Base-by-base conservation (phyloP, 768 basidiomycete species). In the Terana coerulea region DNA sequence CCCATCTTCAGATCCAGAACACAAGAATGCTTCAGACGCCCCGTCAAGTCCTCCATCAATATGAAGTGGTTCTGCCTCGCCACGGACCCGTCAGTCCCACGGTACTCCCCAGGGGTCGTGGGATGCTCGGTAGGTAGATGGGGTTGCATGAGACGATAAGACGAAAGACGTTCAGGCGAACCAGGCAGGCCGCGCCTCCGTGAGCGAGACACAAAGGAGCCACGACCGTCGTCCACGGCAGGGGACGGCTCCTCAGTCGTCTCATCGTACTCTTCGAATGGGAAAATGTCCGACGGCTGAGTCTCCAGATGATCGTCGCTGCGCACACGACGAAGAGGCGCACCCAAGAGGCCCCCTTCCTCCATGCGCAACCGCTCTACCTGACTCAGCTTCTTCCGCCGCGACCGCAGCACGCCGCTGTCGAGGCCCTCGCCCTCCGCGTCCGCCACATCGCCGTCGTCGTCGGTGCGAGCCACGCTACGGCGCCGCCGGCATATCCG, bases 1-100 rank as follows among this genome's bases (percentile, higher is more conserved):
- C 97, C 97, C 97, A 98, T 98, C 75, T 99, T 99, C 61, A 99
- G 74, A 69, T 99, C 97, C 62, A 98, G 81, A 35, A 99, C 95
- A 63, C 97, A 99, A 8, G 97, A 91, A 44, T 79, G 81, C 69
- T 89, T 95, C 63, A 97, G 69, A 29, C 88, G 75, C 22, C 97
- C 97, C 2, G 97, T 99, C 42, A 99, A 74, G 64, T 99, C 97
- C 69, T 99, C 97, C 94, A 99, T 97, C 59, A 98, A 79, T 61
- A 99, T 97, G 64, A 98, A 99, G 66, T 98, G 89, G 64, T 97
- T 94, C 68, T 97, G 95, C 11, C 95, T 83, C 6, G 92, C 84
- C 41, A 87, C 62, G 15, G 56, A 52, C 0, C 58, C 51, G 25
- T 64, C 63, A 4, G 49, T 53, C 19, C 53, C 59, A 25, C 35